Evolutionary conservation across 176 grass and related monocot species (phyloP).

Genomic region (Pontederia paniculata): DNA sequence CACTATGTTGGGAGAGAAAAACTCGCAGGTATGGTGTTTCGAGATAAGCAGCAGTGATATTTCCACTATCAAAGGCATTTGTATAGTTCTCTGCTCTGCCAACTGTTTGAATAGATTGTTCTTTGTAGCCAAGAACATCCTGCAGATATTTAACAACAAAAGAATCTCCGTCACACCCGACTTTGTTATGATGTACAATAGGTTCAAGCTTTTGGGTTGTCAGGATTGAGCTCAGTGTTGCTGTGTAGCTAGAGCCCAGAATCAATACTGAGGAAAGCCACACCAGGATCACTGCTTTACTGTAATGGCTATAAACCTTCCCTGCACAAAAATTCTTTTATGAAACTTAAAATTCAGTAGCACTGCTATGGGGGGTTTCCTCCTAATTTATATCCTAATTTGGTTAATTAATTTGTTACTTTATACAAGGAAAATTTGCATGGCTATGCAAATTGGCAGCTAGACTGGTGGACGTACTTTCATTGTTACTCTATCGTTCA

Average conservation of each 20-base stretch:
- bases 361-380: too few relatives aligned
- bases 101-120: neutral
- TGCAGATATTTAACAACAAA: constrained; percentile 26
- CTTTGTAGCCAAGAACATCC: neutral
- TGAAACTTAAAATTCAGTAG: too few relatives aligned
- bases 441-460: too few relatives aligned
- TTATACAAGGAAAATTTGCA: too few relatives aligned
- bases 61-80: constrained; percentile 4
- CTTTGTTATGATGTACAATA: neutral
- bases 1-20: constrained; percentile 19
- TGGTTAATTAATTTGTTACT: too few relatives aligned
- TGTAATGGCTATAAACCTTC: constrained; percentile 7
- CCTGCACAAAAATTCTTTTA: constrained; percentile 5
- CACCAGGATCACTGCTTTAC: constrained; percentile 16
- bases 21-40: constrained; percentile 25
- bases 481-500: too few relatives aligned
- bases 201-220: constrained; percentile 11
- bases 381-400: too few relatives aligned
- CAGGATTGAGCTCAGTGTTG: constrained; percentile 25
- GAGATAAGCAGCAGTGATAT: constrained; percentile 23
- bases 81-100: neutral
- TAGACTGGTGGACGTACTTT: too few relatives aligned
- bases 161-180: constrained; percentile 17
- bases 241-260: constrained; percentile 18
- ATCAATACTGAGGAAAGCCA: constrained; percentile 25